A percentile compares a stretch with the other conserved stretches of the same genome.
These are phyloP conservation scores for Rhododendron ferrugineum DNA, from an alignment of 148 eudicot species.

Conservation along the genomic window DNA sequence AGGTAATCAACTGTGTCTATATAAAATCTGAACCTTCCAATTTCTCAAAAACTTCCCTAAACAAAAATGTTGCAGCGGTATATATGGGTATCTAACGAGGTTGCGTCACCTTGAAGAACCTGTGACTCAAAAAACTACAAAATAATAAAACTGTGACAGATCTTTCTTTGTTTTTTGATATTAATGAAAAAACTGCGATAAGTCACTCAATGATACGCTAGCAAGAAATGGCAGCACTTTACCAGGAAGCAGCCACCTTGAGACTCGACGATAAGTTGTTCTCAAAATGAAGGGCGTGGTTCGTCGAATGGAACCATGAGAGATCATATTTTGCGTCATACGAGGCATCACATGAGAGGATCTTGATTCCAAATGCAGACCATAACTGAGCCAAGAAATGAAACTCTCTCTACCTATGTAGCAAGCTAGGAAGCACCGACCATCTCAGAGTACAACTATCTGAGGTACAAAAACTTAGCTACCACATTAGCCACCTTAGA, in stretches of 20 bases:
- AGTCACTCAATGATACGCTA: background rate
- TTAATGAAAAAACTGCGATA: background rate
- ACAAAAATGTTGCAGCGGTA: background rate
- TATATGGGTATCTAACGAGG: background rate
- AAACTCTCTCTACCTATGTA: background rate
- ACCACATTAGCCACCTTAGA: background rate
- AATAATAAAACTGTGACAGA: background rate
- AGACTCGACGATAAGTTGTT: background rate
- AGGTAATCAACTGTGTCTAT: background rate
- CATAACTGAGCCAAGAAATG: background rate
- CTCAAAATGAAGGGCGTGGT: background rate
- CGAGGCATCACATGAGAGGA: background rate
- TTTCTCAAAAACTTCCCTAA: background rate
- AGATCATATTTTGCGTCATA: background rate
- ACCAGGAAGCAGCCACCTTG: background rate
- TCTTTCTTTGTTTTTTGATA: no score
- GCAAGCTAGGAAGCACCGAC: background rate
- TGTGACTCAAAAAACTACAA: background rate
- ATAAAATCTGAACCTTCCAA: background rate
- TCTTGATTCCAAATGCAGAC: background rate
- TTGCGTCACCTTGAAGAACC: background rate
- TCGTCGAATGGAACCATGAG: background rate
- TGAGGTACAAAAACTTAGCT: background rate
- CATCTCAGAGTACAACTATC: background rate
- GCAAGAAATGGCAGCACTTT: background rate